Conservation (phyloP, 1,139 yeast genomes). For the Diutina sp. region DNA sequence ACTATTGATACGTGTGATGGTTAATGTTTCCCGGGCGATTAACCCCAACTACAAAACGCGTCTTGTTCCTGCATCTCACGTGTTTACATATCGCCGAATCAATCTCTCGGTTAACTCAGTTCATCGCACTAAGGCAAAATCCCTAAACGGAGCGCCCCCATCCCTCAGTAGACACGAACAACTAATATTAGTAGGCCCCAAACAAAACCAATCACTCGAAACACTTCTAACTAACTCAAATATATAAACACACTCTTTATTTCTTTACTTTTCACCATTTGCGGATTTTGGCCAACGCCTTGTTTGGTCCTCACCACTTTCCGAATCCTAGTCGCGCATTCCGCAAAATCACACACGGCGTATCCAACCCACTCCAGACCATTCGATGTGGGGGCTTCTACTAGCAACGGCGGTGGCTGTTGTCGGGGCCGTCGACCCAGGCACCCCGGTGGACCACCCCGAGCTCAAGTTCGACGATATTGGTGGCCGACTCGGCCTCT, state of each 20-base stretch:
- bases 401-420: neutral
- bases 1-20: too few relatives aligned
- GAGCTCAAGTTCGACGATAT: constrained; percentile 16
- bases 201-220: too few relatives aligned
- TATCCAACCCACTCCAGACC: neutral
- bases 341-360: neutral
- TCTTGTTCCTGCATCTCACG: neutral
- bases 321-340: neutral
- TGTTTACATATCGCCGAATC: neutral
- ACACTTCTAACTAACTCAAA: too few relatives aligned
- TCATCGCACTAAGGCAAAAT: neutral
- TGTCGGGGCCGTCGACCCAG: neutral
- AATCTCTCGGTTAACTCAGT: neutral
- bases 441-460: constrained; percentile 11
- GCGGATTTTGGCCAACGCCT: too few relatives aligned
- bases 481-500: constrained; percentile 39
- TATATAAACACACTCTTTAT: too few relatives aligned
- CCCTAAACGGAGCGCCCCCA: too few relatives aligned
- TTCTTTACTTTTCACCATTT: neutral
- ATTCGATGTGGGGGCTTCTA: neutral
- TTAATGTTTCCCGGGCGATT: too few relatives aligned
- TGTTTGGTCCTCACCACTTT: neutral
- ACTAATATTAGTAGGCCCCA: too few relatives aligned
- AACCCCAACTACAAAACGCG: neutral
- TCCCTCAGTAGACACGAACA: too few relatives aligned